Evolutionary conservation across 2,329 filamentous ascomycete genomes (phyloP), one percentile per base, ranked within the genome.

Genomic region (Cladosporium austrohemisphaericum): DNA sequence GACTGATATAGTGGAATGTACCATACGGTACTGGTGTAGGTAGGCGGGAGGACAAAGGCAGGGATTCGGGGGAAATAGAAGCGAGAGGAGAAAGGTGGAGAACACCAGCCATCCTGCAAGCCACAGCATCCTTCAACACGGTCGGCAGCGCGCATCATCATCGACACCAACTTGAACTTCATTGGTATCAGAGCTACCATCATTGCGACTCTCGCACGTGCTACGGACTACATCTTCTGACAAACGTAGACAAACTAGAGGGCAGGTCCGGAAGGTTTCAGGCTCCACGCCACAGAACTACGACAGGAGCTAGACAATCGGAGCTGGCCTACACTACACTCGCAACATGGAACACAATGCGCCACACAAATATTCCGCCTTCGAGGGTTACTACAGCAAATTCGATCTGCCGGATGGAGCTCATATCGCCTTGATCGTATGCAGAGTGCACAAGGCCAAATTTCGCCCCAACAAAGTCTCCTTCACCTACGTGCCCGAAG

Each of bases 341-440:
- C 14, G 14, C 16, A 38, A 31, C 23, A 71, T 71, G 66, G 66
- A 75, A 50, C 70, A 74, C 54, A 55, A 65, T 40, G 54, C 52
- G 5, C 74, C 74, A 2, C 75, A 77, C 52, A 55, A 55, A 1
- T 55, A 48, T 26, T 59, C 72, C 22, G 63, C 62, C 25, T 76
- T 77, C 55, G 74, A 77, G 60, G 74, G 74, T 28, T 76, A 68
- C 60, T 77, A 77, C 61, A 73, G 71, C 52, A 75, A 76, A 54
- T 76, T 77, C 58, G 63, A 68, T 45, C 66, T 76, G 5, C 67
- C 69, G 13, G 73, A 70, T 3, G 72, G 73, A 51, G 65, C 67
- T 4, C 69, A 74, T 49, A 63, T 77, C 6, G 69, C 71, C 13
- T 53, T 76, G 8, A 71, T 77, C 36, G 67, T 76, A 20, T 76